Evolutionary conservation across 163 green algal genomes (phyloP), one percentile per base, ranked within the genome.

Genomic region (Scenedesmus sp.): DNA sequence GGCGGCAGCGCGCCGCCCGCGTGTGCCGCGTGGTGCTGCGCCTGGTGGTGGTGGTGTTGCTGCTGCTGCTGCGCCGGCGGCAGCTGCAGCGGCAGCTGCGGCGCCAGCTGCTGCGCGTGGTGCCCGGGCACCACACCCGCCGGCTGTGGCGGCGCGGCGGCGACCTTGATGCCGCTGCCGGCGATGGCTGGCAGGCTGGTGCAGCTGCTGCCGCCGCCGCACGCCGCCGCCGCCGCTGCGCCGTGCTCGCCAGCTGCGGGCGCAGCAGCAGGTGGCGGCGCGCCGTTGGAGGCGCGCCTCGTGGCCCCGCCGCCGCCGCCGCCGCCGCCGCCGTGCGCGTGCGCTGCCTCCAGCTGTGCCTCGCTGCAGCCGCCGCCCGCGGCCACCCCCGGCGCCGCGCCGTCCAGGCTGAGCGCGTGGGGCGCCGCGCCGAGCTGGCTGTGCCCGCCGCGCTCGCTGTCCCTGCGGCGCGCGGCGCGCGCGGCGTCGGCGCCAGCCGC

Each of bases 151-250:
- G 28, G 29, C 51, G 6, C 66, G 26, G 29, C 33, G n/a, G n/a
- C n/a, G n/a, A n/a, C n/a, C 50, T 65, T 24, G 39, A 56, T 60
- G 34, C 34, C 31, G 56, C 42, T 44, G 24, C 33, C 5, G 39
- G 39, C 39, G 39, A 10, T 10, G 39, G 39, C 39, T 47, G 39
- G 11, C 56, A 26, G 9, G 7, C 28, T 36, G 29, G 22, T 42
- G 47, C 77, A 63, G 66, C 76, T 66, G 75, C 77, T 75, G 13
- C 74, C 58, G 48, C 65, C 63, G n/a, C n/a, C n/a, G n/a, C n/a
- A n/a, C n/a, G n/a, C n/a, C n/a, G n/a, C n/a, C n/a, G n/a, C n/a
- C n/a, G n/a, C n/a, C n/a, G n/a, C n/a, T n/a, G n/a, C n/a, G n/a
- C n/a, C n/a, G n/a, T n/a, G n/a, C n/a, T n/a, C n/a, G n/a, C n/a